These are phyloP conservation scores for Pseudozyma flocculosa DNA, from an alignment of 1,284 basidiomycete species.

Conservation along the genomic window DNA sequence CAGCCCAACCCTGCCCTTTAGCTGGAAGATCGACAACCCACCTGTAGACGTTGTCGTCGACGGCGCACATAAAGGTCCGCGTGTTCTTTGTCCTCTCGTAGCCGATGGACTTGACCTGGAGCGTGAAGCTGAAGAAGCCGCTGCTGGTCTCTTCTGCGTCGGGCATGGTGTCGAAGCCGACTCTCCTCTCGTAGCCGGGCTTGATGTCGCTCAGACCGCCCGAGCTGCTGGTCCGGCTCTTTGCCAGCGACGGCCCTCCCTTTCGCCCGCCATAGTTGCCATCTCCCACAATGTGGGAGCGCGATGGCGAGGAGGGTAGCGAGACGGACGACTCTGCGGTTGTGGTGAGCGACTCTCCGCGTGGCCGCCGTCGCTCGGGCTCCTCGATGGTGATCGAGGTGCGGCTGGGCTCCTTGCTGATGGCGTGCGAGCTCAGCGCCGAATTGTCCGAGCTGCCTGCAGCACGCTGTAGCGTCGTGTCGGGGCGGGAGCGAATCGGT, in stretches of 20 bases:
- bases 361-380: constrained; percentile 16
- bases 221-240: constrained; percentile 27
- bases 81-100: constrained; percentile 78
- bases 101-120: constrained; percentile 78
- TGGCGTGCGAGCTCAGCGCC: not conserved
- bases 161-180: constrained; percentile 57
- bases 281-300: constrained; percentile 27
- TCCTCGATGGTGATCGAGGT: constrained; percentile 32
- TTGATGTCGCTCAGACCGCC: constrained; percentile 42
- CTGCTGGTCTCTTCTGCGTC: constrained; percentile 53
- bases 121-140: constrained; percentile 54
- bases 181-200: constrained; percentile 48
- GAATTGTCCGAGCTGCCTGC: not conserved
- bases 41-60: constrained; percentile 69
- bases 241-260: constrained; percentile 27
- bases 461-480: not conserved
- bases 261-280: constrained; percentile 34
- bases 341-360: constrained; percentile 14
- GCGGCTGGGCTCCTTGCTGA: not conserved
- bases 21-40: not conserved
- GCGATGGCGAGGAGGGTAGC: constrained; percentile 10
- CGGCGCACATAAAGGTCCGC: constrained; percentile 85
- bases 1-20: no score
- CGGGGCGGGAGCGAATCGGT: not conserved
- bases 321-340: constrained; percentile 2